Percentiles rank a stretch among this genome's conserved stretches.
Evolutionary conservation across 2,329 filamentous ascomycete genomes (phyloP).

Genomic region (Atkinsonella hypoxylon): DNA sequence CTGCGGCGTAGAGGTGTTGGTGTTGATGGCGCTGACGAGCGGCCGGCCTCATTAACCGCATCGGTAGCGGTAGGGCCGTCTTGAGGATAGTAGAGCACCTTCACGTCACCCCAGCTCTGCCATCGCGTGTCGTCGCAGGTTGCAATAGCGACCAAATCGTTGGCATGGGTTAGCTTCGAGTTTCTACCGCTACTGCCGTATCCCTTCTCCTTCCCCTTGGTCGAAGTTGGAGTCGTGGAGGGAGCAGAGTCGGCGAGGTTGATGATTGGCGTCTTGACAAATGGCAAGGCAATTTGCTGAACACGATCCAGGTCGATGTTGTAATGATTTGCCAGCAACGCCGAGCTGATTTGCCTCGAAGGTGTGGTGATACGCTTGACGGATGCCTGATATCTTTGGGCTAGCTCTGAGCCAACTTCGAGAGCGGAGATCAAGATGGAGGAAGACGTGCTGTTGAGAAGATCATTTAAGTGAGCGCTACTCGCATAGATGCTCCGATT

Average conservation of each 20-base stretch:
- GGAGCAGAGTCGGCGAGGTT: conserved; percentile 40
- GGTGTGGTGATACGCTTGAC: conserved; percentile 63
- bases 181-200: conserved; percentile 28
- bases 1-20: conserved; percentile 66
- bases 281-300: conserved; percentile 71
- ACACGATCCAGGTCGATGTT: conserved; percentile 69
- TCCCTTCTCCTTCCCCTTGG: conserved; percentile 67
- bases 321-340: conserved; percentile 75
- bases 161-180: conserved; percentile 57
- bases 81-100: conserved; percentile 63
- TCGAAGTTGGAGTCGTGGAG: conserved; percentile 41
- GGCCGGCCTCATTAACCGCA: conserved; percentile 14
- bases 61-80: conserved; percentile 16
- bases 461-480: conserved; percentile 76
- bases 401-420: conserved; percentile 71
- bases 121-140: conserved; percentile 48
- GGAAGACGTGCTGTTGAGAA: conserved; percentile 78
- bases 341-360: conserved; percentile 54
- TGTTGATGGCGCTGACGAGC: conserved; percentile 47
- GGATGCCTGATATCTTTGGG: conserved; percentile 84
- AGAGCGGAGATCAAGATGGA: conserved; percentile 68
- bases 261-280: conserved; percentile 56
- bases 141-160: conserved; percentile 68
- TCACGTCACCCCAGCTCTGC: conserved; percentile 71
- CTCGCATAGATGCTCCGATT: conserved; percentile 95